Base-by-base conservation (phyloP, 805 yeast species). In the Spathaspora gorwiae region DNA sequence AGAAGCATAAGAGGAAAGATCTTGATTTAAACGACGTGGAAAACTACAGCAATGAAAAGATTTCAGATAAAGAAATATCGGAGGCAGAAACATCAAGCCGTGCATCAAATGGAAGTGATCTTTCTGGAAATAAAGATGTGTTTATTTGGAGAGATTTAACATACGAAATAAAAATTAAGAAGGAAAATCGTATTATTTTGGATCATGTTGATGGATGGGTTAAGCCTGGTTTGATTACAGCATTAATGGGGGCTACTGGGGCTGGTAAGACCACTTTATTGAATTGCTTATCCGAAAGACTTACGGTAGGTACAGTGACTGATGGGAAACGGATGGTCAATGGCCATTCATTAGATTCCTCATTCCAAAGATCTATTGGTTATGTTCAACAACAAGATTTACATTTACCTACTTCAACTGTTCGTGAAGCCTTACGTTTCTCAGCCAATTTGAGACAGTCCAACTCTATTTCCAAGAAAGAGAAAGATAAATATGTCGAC, bases 231-330 rank as follows among this genome's bases (percentile, higher is more conserved):
- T 83, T 85, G 44, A 70, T 84, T 63, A 83, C 89, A 37, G 90
- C 90, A 6, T 69, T 84, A 47, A 84, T 84, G 90, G 92, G 92
- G 57, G 85, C 83, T 42, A 84, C 90, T 34, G 92, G 92, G 68
- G 90, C 92, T 39, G 92, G 92, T 68, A 84, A 84, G 57, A 84
- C 92, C 26, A 85, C 90, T 4, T 67, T 84, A 46, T 70, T 84
- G 54, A 83, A 84, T 61, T 81, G 83, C 52, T 72, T 84, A 48
- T 82, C 88, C 13, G 85, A 81, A 56, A 76, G 90, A 61, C 27
- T 38, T 30, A 38, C 40, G 3, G 15, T 26, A 2, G 40, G 40
- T 29, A 26, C 30, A 29, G n/a, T 38, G 10, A 38, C 40, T 32
- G 87, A 87, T 55, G 84, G 82, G 54, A 74, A 43, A 32, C 53